Conservation (phyloP, 1,139 yeast species). For the Debaryomyces psychrophilus region DNA sequence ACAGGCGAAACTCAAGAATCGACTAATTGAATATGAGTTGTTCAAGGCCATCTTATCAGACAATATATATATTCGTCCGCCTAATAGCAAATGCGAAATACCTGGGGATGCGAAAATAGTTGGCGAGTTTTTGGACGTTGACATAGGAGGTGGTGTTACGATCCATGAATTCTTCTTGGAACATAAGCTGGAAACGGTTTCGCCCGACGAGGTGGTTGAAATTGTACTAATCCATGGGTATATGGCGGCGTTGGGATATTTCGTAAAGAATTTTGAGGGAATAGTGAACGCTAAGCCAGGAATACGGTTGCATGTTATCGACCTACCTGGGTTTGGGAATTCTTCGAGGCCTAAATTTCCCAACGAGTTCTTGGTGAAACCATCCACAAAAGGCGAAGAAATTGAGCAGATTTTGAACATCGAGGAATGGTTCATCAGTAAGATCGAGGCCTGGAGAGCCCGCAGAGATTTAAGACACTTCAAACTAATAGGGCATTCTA, state of each 20-base stretch:
- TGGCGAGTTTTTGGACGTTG: conserved; percentile 36
- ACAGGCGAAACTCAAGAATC: conserved; percentile 29
- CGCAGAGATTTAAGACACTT: conserved; percentile 29
- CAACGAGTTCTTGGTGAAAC: conserved; percentile 29
- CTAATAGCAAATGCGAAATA: conserved; percentile 10
- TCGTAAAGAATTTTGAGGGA: conserved; percentile 42
- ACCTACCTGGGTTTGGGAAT: conserved; percentile 51
- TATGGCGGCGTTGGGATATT: conserved; percentile 52
- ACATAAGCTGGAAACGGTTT: conserved; percentile 23
- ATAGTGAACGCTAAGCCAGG: conserved; percentile 38
- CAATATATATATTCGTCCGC: conserved; percentile 29
- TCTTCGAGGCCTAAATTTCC: conserved; percentile 48
- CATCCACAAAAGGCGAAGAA: conserved; percentile 23
- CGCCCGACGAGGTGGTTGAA: conserved; percentile 24
- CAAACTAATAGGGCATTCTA: conserved; percentile 44
- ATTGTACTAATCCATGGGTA: conserved; percentile 48
- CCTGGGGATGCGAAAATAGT: conserved; percentile 10
- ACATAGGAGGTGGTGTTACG: conserved; percentile 31
- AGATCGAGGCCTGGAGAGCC: conserved; percentile 42
- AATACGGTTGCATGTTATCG: conserved; percentile 38
- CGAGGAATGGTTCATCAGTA: conserved; percentile 50
- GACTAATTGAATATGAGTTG: conserved; percentile 38
- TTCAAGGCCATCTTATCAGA: conserved; percentile 38
- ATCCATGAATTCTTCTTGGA: conserved; percentile 45
- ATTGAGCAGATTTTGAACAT: conserved; percentile 37